Conservation (phyloP, 257 asterid genomes). For the Apocynum venetum region DNA sequence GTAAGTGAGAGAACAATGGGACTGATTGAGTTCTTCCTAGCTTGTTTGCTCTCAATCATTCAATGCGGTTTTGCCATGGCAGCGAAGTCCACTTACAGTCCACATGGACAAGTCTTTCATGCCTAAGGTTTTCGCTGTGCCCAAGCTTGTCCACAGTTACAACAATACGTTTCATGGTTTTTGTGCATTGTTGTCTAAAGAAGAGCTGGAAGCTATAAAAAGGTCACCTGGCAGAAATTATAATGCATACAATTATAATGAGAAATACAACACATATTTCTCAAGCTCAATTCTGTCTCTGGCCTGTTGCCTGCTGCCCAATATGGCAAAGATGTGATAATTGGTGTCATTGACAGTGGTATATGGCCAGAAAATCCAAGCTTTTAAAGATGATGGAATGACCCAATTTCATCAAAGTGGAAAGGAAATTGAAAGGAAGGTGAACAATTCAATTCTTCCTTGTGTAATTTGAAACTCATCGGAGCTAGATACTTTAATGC, state of each 20-base stretch:
- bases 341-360: neutral
- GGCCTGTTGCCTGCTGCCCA: constrained; percentile 52
- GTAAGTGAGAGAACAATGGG: neutral
- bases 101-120: constrained; percentile 22
- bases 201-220: constrained; percentile 27
- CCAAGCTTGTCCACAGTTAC: constrained; percentile 28
- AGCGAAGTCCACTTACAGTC: constrained; percentile 22
- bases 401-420: neutral
- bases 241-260: constrained; percentile 33
- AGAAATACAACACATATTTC: constrained; percentile 33
- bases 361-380: neutral
- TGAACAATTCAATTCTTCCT: constrained; percentile 30
- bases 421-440: constrained; percentile 33
- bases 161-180: constrained; percentile 42
- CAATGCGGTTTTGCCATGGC: neutral
- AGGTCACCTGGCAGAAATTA: constrained; percentile 29
- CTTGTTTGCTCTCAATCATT: neutral
- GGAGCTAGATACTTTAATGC: constrained; percentile 42
- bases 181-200: constrained; percentile 29
- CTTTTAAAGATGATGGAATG: neutral
- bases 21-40: neutral
- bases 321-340: constrained; percentile 21
- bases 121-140: constrained; percentile 16
- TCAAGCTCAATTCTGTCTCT: constrained; percentile 29
- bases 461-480: constrained; percentile 44